Percentiles rank a stretch among this genome's conserved stretches.
These are phyloP conservation scores for Abrus pulchellus DNA, from an alignment of 306 rosid species.

Conservation along the genomic window DNA sequence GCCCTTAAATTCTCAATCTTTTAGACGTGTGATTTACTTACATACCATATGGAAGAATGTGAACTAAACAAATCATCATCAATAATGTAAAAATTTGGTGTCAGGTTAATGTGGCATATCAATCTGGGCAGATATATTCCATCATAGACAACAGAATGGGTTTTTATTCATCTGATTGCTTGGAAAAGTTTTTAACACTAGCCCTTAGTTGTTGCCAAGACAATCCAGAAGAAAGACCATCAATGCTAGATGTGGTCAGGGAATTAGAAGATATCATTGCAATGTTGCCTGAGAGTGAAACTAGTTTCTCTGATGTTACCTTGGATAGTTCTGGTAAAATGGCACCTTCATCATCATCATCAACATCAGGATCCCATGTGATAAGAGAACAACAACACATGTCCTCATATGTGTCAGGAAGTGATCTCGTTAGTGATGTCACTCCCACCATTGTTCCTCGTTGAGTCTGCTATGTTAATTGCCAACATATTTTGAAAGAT, in stretches of 20 bases:
- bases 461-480: slow-evolving; percentile 36
- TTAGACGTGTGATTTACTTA: too few relatives aligned
- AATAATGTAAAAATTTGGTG: slow-evolving; percentile 21
- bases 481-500: background rate
- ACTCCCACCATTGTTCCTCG: slow-evolving; percentile 70
- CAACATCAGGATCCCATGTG: slow-evolving; percentile 44
- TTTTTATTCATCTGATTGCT: slow-evolving; percentile 59
- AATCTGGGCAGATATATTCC: slow-evolving; percentile 60
- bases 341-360: slow-evolving; percentile 52
- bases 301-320: slow-evolving; percentile 53
- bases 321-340: slow-evolving; percentile 49
- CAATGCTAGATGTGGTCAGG: slow-evolving; percentile 78
- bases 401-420: slow-evolving; percentile 60
- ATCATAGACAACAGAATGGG: slow-evolving; percentile 72
- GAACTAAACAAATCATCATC: background rate
- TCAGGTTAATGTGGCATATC: slow-evolving; percentile 68
- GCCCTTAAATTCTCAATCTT: too few relatives aligned
- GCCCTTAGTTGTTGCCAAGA: slow-evolving; percentile 82
- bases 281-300: slow-evolving; percentile 64
- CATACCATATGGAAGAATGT: too few relatives aligned
- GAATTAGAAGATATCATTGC: slow-evolving; percentile 68
- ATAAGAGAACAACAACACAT: slow-evolving; percentile 51
- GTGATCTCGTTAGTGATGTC: slow-evolving; percentile 69
- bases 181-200: slow-evolving; percentile 61
- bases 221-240: slow-evolving; percentile 64